Evolutionary conservation across 2,329 filamentous ascomycete species (phyloP).

Genomic region (Diaporthe sp.): DNA sequence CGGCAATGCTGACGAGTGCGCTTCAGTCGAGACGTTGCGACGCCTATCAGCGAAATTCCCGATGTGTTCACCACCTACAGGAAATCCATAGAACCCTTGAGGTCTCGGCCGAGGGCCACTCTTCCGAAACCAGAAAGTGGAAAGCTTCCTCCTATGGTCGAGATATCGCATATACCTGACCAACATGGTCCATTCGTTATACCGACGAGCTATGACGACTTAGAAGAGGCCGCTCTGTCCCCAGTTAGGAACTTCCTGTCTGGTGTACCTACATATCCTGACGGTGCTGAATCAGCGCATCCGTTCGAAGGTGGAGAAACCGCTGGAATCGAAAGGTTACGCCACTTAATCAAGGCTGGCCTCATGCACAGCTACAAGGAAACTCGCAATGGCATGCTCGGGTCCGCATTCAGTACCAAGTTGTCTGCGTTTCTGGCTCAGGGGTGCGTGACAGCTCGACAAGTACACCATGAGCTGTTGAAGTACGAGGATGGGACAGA

Average conservation of each 20-base stretch:
- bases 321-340: conserved; percentile 69
- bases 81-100: conserved; percentile 80
- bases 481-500: conserved; percentile 77
- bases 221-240: conserved; percentile 68
- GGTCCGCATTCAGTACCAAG: conserved; percentile 81
- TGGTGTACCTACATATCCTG: conserved; percentile 67
- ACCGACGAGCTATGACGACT: conserved; percentile 65
- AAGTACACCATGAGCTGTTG: conserved; percentile 77
- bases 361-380: conserved; percentile 76
- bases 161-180: conserved; percentile 62
- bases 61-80: conserved; percentile 83
- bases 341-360: conserved; percentile 72
- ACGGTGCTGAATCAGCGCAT: conserved; percentile 70
- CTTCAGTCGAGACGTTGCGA: conserved; percentile 72
- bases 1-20: conserved; percentile 6
- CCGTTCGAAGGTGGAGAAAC: conserved; percentile 79
- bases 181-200: conserved; percentile 76
- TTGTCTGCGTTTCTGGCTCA: conserved; percentile 80
- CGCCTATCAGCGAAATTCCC: conserved; percentile 73
- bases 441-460: conserved; percentile 80
- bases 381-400: conserved; percentile 79
- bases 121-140: conserved; percentile 66
- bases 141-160: conserved; percentile 71
- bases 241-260: conserved; percentile 69
- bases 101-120: conserved; percentile 71